Base-by-base conservation (phyloP, 495 filamentous ascomycete genomes). In the Trichoderma reesei region DNA sequence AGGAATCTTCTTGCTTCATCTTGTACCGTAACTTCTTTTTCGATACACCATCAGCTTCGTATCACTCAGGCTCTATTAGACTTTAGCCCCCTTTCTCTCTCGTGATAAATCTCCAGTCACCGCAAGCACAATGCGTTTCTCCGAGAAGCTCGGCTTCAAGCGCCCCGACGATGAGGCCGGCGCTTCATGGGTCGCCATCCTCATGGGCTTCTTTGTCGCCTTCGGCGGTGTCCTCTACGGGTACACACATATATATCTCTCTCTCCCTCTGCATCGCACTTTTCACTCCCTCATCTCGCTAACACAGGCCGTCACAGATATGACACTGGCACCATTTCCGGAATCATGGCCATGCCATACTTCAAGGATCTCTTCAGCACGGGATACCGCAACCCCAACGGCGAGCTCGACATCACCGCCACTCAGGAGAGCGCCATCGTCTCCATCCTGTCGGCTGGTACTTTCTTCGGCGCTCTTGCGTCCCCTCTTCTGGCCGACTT, bases 391-490 rank as follows among this genome's bases (percentile, higher is more conserved):
- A 1, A 31, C 67, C 60, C 16, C 64, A 67, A 64, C 65, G 65
- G 68, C 11, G 65, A 63, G 38, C 69, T 68, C 16, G 65, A 59
- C 4, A 66, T 80, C 46, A 68, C 60, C 8, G 69, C 73, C 31
- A 69, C 68, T 18, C 62, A 78, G 69, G 82, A 83, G 67, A 86
- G 85, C 6, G 79, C 90, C 38, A 89, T 89, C 68, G 85, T 85
- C 67, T 89, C 87, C 36, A 89, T 91, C 68, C 81, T 90, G 26
- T 90, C 88, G 36, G 82, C 80, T 68, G 88, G 88, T 69, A 90
- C 88, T 64, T 90, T 91, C 81, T 86, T 90, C 66, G 88, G 88
- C 67, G 86, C 88, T 64, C 71, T 91, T 63, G 80, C 88, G 59
- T 86, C 85, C 36, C 87, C 86, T 75, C 84, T 88, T 67, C 65